Conservation (phyloP, 345 rosid species). For the Bruguiera gymnorhiza region DNA sequence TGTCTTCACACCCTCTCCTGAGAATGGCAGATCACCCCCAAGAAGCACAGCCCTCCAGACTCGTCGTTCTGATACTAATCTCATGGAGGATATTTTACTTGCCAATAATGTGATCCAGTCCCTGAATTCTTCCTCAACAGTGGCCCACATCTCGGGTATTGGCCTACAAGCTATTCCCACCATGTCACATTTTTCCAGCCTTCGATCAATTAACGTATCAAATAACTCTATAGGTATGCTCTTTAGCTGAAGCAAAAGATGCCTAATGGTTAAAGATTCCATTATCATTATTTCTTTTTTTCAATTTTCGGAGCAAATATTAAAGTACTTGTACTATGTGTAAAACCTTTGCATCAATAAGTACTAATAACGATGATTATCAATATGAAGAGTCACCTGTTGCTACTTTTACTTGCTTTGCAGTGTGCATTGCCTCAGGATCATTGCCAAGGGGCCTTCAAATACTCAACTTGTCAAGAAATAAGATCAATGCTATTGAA, state of each 20-base stretch:
- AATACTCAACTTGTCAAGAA: slow-evolving; percentile 67
- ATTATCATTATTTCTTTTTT: background rate
- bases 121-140: slow-evolving; percentile 73
- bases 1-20: slow-evolving; percentile 53
- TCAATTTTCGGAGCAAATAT: background rate
- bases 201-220: slow-evolving; percentile 73
- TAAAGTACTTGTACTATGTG: background rate
- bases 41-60: slow-evolving; percentile 19
- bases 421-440: slow-evolving; percentile 67
- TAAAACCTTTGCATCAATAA: no score
- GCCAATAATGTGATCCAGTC: slow-evolving; percentile 74
- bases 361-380: no score
- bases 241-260: background rate
- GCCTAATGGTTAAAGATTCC: background rate
- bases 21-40: slow-evolving; percentile 36
- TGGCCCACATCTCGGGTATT: slow-evolving; percentile 72
- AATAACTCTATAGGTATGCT: slow-evolving; percentile 76
- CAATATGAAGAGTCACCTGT: background rate
- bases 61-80: slow-evolving; percentile 37
- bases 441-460: slow-evolving; percentile 89
- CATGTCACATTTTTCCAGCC: slow-evolving; percentile 64
- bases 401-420: slow-evolving; percentile 19
- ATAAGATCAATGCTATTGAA: slow-evolving; percentile 73
- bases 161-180: slow-evolving; percentile 82
- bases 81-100: slow-evolving; percentile 58